Base-by-base conservation (phyloP, 768 basidiomycete species). In the Coprinopsis marcescibilis region DNA sequence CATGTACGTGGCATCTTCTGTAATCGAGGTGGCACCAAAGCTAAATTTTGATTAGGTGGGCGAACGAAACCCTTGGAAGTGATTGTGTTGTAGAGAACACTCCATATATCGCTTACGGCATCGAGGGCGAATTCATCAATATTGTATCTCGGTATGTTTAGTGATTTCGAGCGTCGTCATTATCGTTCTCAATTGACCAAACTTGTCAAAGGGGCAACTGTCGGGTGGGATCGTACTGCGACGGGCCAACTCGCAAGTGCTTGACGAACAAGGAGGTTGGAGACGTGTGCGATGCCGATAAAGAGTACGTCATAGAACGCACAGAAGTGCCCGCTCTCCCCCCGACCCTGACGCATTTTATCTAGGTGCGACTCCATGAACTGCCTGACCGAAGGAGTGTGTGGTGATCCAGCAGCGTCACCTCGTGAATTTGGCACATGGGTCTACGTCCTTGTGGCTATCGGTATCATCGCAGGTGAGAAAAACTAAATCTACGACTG, bases 81-180 rank as follows among this genome's bases (percentile, higher is more conserved):
- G 36, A 66, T 21, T 93, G 92, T 55, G 65, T 73, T 1, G 73
- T 84, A 19, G 89, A 93, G 61, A 93, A 94, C 62, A 86, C 81
- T 0, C 75, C 78, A 2, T 93, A 88, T 58, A 83, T 79, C 37
- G 84, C 78, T 0, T 90, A 89, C 58, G 70, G 76, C 0, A 56
- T 70, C 2, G 70, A 66, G 34, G 67, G 67, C 3, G 81, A 85
- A 60, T 89, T 83, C 51, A 74, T 85, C 37, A 80, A 88, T 60
- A 81, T 92, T 43, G 81, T 91, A 2, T 91, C 89, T 48, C 78
- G 89, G 89, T 87, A 56, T 25, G 70, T 59, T 19, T n/a, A 32
- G 37, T 7, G 35, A 11, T 37, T 37, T 7, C 10, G 7, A 10
- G 35, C 12, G 24, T 4, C 6, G 11, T 37, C 30, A 5, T 14